Evolutionary conservation across 2,329 filamentous ascomycete genomes (phyloP).

Genomic region (Dactylellina sp.): DNA sequence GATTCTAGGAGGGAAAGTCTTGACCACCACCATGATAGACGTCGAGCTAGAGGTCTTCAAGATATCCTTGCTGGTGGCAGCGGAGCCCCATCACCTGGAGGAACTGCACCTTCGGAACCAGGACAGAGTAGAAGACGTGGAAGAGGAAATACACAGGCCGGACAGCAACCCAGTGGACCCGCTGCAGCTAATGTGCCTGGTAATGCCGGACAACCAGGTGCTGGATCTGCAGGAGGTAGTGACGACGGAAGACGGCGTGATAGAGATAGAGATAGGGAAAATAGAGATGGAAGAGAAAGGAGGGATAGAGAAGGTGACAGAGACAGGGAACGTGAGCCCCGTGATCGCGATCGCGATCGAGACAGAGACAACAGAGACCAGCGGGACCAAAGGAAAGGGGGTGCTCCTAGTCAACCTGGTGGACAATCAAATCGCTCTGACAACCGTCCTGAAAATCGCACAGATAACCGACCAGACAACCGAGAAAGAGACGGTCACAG

Average conservation of each 20-base stretch:
- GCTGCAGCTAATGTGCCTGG: constrained; percentile 17
- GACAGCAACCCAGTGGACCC: constrained; percentile 25
- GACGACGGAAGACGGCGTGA: constrained; percentile 57
- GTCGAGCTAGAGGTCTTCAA: constrained; percentile 59
- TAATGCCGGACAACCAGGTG: constrained; percentile 23
- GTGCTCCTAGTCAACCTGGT: constrained; percentile 2
- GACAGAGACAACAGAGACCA: constrained; percentile 51
- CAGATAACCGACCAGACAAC: constrained; percentile 16
- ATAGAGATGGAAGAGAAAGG: constrained; percentile 27
- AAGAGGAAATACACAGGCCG: constrained; percentile 49
- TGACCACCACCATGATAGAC: constrained; percentile 59
- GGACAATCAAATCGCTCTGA: constrained; percentile 19
- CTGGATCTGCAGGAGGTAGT: constrained; percentile 51
- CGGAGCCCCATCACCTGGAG: constrained; percentile 55
- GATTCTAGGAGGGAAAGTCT: constrained; percentile 46
- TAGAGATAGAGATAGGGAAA: too few relatives aligned
- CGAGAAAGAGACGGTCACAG: constrained; percentile 34
- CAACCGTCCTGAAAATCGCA: constrained; percentile 7
- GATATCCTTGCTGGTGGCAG: constrained; percentile 57
- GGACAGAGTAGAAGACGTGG: constrained; percentile 56
- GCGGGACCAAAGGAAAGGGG: constrained; percentile 13
- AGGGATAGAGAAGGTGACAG: constrained; percentile 58
- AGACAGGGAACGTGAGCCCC: constrained; percentile 55
- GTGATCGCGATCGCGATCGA: constrained; percentile 58
- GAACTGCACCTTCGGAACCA: constrained; percentile 45